These are phyloP conservation scores for Trifolium fragiferum DNA, from an alignment of 306 rosid genomes.

Conservation along the genomic window DNA sequence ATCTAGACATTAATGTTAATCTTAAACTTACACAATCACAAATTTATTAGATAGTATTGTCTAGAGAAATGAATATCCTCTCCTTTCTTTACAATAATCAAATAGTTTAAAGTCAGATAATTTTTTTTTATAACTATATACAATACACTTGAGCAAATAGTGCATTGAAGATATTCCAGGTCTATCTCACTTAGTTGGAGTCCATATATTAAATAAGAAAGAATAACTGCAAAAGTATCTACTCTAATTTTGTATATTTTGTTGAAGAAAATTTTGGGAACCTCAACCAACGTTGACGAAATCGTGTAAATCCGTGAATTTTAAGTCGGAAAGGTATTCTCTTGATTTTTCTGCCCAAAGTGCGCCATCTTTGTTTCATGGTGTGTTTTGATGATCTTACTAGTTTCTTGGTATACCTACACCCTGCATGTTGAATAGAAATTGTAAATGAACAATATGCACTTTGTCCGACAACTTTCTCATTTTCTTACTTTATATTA, in stretches of 20 bases:
- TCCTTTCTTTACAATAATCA: slow-evolving; percentile 39
- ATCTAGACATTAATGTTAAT: not conserved
- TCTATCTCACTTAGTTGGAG: slow-evolving; percentile 1
- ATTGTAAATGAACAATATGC: slow-evolving; percentile 28
- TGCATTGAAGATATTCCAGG: not conserved
- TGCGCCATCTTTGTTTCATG: slow-evolving; percentile 61
- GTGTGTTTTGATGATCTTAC: slow-evolving; percentile 51
- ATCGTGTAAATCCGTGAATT: slow-evolving; percentile 72
- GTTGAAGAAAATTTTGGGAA: slow-evolving; percentile 68
- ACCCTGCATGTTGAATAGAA: slow-evolving; percentile 54
- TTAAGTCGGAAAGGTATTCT: slow-evolving; percentile 60
- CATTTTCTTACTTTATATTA: slow-evolving; percentile 4
- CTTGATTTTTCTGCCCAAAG: slow-evolving; percentile 63
- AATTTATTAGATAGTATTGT: not conserved
- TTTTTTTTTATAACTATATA: not conserved
- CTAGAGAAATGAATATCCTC: not conserved
- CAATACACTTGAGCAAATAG: slow-evolving; percentile 14
- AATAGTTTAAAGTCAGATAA: slow-evolving; percentile 24
- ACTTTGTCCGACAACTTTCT: not conserved
- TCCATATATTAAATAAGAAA: slow-evolving; percentile 29
- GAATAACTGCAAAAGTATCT: slow-evolving; percentile 12
- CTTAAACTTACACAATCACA: not conserved
- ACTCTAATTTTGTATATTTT: slow-evolving; percentile 62
- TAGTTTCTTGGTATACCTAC: slow-evolving; percentile 50
- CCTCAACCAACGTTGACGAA: slow-evolving; percentile 75